These are phyloP conservation scores for Metschnikowia lachancei DNA, from an alignment of 805 yeast species.

Conservation along the genomic window DNA sequence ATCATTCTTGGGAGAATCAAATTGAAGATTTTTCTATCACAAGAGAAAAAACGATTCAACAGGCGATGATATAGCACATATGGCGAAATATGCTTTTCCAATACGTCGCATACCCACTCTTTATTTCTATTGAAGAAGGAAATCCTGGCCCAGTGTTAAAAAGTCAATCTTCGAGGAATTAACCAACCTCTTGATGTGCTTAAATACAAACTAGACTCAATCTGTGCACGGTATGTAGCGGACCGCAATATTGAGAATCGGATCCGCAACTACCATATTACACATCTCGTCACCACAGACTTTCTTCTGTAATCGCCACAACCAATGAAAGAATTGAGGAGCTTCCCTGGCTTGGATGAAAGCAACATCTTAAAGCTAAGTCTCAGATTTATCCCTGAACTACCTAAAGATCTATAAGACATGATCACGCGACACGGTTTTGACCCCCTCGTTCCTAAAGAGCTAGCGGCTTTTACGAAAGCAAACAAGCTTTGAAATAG, in stretches of 20 bases:
- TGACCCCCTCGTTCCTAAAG: slow-evolving; percentile 44
- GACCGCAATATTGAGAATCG: slow-evolving; percentile 9
- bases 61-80: no score
- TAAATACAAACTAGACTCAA: slow-evolving; percentile 9
- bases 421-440: slow-evolving; percentile 60
- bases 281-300: slow-evolving; percentile 30
- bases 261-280: slow-evolving; percentile 31
- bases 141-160: no score
- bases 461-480: slow-evolving; percentile 25
- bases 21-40: no score
- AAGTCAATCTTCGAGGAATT: slow-evolving; percentile 20
- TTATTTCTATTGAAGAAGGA: no score
- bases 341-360: slow-evolving; percentile 69
- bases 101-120: no score
- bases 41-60: no score
- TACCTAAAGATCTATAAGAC: slow-evolving; percentile 66
- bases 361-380: slow-evolving; percentile 74
- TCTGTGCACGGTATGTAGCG: slow-evolving; percentile 11
- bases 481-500: slow-evolving; percentile 20
- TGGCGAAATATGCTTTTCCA: no score
- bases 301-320: slow-evolving; percentile 55
- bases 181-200: slow-evolving; percentile 24
- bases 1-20: no score
- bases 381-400: slow-evolving; percentile 71
- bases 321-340: slow-evolving; percentile 75